phyloP scores from a whole-genome alignment of 306 rosid species.

The Hippophae rhamnoides region DNA sequence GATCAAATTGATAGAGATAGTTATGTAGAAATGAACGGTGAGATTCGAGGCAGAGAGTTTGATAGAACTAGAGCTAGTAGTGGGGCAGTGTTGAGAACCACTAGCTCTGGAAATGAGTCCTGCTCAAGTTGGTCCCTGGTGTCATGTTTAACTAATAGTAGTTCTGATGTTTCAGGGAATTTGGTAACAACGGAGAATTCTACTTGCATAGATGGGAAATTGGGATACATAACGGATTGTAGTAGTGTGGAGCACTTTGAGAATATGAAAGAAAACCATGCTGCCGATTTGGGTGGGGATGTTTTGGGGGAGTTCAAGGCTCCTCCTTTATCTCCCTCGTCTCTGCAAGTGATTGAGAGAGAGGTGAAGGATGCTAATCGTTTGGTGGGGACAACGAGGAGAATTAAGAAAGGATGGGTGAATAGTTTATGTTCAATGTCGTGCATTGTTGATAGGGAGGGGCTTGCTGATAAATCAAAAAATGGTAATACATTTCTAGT shows the following conservation, averaged over 20 bases:
- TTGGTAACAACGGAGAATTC: slow-evolving; percentile 23
- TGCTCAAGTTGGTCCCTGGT: slow-evolving; percentile 45
- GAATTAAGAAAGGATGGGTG: slow-evolving; percentile 50
- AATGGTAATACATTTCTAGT: slow-evolving; percentile 20
- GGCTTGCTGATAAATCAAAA: slow-evolving; percentile 20
- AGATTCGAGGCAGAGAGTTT: slow-evolving; percentile 16
- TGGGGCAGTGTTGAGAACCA: slow-evolving; percentile 33
- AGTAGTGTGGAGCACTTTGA: slow-evolving; percentile 22
- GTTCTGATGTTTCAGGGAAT: slow-evolving; percentile 23
- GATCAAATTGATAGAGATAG: slow-evolving; percentile 25
- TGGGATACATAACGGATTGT: slow-evolving; percentile 14
- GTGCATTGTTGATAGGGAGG: slow-evolving; percentile 45
- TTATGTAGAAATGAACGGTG: slow-evolving; percentile 16
- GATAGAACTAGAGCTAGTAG: slow-evolving; percentile 31
- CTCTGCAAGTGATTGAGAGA: slow-evolving; percentile 22
- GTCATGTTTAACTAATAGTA: slow-evolving; percentile 30
- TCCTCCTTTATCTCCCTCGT: slow-evolving; percentile 21
- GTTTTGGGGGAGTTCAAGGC: slow-evolving; percentile 19
- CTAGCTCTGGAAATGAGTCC: slow-evolving; percentile 41
- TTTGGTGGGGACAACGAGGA: slow-evolving; percentile 12
- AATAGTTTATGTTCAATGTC: slow-evolving; percentile 56
- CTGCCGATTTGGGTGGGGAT: slow-evolving; percentile 18
- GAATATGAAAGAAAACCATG: slow-evolving; percentile 26
- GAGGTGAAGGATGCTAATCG: slow-evolving; percentile 15
- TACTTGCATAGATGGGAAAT: slow-evolving; percentile 23